A percentile compares a stretch with the other conserved stretches of the same genome.
phyloP scores from a whole-genome alignment of 805 yeast species.

The Clavispora carvajalis region DNA sequence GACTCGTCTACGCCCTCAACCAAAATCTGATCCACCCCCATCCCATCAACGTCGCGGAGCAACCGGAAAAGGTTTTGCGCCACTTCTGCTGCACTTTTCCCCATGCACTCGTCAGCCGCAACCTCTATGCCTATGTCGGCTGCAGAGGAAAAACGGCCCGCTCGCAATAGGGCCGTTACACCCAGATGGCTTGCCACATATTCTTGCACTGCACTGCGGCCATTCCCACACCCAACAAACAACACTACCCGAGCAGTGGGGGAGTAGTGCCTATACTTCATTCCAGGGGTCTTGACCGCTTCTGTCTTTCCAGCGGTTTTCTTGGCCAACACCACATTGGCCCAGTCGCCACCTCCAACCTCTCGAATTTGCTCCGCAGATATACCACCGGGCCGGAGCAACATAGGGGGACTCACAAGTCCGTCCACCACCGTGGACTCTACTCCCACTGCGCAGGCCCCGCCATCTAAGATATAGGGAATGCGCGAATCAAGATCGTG shows the following conservation, averaged over 20 bases:
- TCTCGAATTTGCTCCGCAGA: constrained; percentile 66
- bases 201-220: constrained; percentile 27
- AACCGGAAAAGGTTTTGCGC: constrained; percentile 70
- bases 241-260: constrained; percentile 81
- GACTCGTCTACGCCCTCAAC: constrained; percentile 77
- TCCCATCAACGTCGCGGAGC: constrained; percentile 71
- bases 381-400: constrained; percentile 92
- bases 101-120: constrained; percentile 34
- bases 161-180: constrained; percentile 50
- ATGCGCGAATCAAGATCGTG: constrained; percentile 76
- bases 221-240: constrained; percentile 47
- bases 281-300: constrained; percentile 88
- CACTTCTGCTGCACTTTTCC: constrained; percentile 50
- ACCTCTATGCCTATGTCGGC: constrained; percentile 13
- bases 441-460: constrained; percentile 80
- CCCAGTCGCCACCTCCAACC: constrained; percentile 69
- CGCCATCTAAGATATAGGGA: constrained; percentile 88
- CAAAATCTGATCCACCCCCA: constrained; percentile 62
- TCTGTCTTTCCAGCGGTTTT: constrained; percentile 61
- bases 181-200: constrained; percentile 14
- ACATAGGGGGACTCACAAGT: constrained; percentile 72
- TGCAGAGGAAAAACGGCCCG: constrained; percentile 29
- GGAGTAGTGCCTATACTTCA: constrained; percentile 95
- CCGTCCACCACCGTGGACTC: constrained; percentile 96
- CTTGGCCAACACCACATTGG: constrained; percentile 55